Conservation (phyloP, 164 flowering plant species). For the Chimonanthus salicifolius region DNA sequence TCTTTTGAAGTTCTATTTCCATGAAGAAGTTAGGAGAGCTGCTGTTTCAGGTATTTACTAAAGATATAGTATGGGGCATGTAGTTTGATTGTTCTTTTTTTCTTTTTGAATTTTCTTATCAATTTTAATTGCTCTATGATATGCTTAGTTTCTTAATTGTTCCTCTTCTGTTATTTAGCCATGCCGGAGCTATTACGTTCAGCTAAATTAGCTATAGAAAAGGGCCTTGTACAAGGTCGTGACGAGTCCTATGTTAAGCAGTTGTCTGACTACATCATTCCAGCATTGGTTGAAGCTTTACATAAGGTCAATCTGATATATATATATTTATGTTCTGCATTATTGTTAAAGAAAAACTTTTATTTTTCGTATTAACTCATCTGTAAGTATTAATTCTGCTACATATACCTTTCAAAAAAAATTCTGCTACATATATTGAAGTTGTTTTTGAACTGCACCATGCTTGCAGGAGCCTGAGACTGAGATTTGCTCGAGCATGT, state of each 20-base stretch:
- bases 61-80: neutral
- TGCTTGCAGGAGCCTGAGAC: conserved; percentile 56
- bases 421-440: too few relatives aligned
- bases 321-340: neutral
- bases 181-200: conserved; percentile 61
- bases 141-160: conserved; percentile 1
- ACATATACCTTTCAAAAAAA: too few relatives aligned
- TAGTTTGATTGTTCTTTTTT: neutral
- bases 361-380: neutral
- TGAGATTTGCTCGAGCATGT: conserved; percentile 56
- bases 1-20: conserved; percentile 58
- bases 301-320: conserved; percentile 37
- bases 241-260: conserved; percentile 57
- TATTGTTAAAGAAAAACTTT: too few relatives aligned
- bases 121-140: neutral
- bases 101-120: neutral
- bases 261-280: conserved; percentile 51
- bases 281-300: conserved; percentile 55
- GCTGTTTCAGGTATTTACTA: conserved; percentile 49
- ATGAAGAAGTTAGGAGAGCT: conserved; percentile 62
- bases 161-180: conserved; percentile 23
- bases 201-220: conserved; percentile 60
- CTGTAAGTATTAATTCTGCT: too few relatives aligned
- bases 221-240: conserved; percentile 56
- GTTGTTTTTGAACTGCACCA: conserved; percentile 1